Percentiles rank a stretch among this genome's conserved stretches.
Conservation (phyloP, 164 flowering plant genomes). For the Hamamelis virginiana region DNA sequence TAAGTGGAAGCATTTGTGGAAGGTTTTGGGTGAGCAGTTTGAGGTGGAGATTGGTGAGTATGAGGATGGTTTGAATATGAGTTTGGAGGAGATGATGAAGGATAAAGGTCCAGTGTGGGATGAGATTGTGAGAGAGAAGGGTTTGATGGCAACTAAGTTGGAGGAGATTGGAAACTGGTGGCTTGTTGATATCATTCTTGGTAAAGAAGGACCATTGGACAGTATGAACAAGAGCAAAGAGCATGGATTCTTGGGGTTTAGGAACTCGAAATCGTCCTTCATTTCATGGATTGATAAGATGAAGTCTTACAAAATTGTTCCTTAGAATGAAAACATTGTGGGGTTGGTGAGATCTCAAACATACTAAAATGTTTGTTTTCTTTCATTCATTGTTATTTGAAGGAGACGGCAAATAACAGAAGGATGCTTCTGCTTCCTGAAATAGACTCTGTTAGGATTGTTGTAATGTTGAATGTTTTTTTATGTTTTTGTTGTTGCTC, state of each 20-base stretch:
- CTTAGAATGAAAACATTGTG: constrained; percentile 8
- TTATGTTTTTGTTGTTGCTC: no score
- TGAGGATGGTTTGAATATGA: constrained; percentile 11
- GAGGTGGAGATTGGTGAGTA: constrained; percentile 14
- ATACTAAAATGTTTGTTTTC: no score
- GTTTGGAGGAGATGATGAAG: constrained; percentile 26
- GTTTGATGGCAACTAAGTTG: constrained; percentile 17
- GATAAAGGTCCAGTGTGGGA: constrained; percentile 32
- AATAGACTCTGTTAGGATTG: no score
- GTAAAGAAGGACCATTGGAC: not conserved
- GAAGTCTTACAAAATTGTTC: constrained; percentile 35
- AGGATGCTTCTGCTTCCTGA: no score
- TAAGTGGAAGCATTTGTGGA: constrained; percentile 47
- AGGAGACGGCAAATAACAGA: no score
- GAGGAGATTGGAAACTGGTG: constrained; percentile 28
- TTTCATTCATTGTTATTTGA: no score
- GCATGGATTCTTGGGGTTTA: constrained; percentile 31
- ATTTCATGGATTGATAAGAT: constrained; percentile 38
- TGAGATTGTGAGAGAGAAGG: constrained; percentile 32
- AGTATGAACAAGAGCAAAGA: constrained; percentile 39
- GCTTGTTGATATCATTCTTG: constrained; percentile 18
- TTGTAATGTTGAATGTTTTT: no score
- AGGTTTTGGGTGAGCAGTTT: constrained; percentile 25
- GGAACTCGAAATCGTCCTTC: constrained; percentile 29
- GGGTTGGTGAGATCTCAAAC: no score